Percentiles rank a stretch among this genome's conserved stretches.
phyloP scores from a whole-genome alignment of 768 basidiomycete genomes.

The Auricularia heimuer region DNA sequence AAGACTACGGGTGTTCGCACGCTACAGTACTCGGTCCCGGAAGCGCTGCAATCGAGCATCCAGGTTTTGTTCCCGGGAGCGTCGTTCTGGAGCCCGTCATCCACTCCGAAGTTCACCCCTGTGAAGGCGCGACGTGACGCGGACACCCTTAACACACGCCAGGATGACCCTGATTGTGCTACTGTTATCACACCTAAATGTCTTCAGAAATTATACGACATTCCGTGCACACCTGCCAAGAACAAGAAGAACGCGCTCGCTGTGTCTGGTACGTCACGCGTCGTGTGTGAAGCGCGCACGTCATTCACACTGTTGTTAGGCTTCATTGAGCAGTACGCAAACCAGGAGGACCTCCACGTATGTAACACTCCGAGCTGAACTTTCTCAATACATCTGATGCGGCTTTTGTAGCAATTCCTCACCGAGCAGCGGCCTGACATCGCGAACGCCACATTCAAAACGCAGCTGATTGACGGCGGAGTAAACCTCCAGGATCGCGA shows the following conservation, averaged over 20 bases:
- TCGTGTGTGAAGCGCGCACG: background rate
- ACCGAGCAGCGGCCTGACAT: slow-evolving; percentile 7
- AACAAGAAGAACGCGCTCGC: slow-evolving; percentile 20
- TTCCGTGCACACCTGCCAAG: slow-evolving; percentile 16
- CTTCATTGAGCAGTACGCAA: slow-evolving; percentile 18
- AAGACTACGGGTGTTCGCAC: slow-evolving; percentile 24
- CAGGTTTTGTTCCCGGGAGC: slow-evolving; percentile 8
- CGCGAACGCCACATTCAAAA: slow-evolving; percentile 5
- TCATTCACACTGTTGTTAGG: background rate
- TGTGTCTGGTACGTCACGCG: slow-evolving; percentile 13
- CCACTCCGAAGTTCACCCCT: slow-evolving; percentile 16
- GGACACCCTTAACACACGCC: slow-evolving; percentile 10
- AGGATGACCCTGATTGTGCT: background rate
- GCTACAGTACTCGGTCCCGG: slow-evolving; percentile 28
- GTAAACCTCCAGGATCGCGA: slow-evolving; percentile 5
- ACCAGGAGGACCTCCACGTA: slow-evolving; percentile 16
- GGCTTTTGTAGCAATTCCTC: slow-evolving; percentile 5
- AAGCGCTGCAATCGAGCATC: slow-evolving; percentile 21
- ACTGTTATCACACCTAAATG: background rate
- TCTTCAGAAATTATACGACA: background rate
- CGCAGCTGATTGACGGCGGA: slow-evolving; percentile 9
- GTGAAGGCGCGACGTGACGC: slow-evolving; percentile 14
- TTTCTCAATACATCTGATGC: background rate
- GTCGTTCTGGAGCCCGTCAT: background rate
- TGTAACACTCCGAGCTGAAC: background rate